These are phyloP conservation scores for Nannizziopsis barbatae DNA, from an alignment of 2,329 filamentous ascomycete species.

Conservation along the genomic window DNA sequence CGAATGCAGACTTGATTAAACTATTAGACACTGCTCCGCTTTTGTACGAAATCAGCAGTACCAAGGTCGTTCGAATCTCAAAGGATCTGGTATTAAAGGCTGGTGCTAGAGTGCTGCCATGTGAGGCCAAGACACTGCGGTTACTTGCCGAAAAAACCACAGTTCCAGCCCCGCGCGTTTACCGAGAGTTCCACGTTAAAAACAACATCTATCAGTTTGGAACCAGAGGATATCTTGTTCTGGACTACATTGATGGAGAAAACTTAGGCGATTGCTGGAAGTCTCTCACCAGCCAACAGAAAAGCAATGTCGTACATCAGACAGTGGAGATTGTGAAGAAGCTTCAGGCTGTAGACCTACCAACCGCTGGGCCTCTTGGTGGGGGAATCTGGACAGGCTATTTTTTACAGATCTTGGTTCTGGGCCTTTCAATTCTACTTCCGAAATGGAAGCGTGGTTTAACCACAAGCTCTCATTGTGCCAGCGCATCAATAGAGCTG, in stretches of 20 bases:
- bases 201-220: constrained; percentile 18
- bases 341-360: constrained; percentile 17
- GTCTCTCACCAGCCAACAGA: constrained; percentile 12
- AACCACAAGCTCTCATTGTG: constrained; percentile 22
- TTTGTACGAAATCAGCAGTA: constrained; percentile 16
- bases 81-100: constrained; percentile 19
- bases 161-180: constrained; percentile 19
- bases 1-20: constrained; percentile 6
- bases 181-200: constrained; percentile 18
- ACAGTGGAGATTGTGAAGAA: constrained; percentile 18
- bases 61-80: constrained; percentile 20
- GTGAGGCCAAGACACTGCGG: constrained; percentile 18
- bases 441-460: constrained; percentile 16
- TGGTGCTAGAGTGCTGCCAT: constrained; percentile 17
- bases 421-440: constrained; percentile 19
- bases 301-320: constrained; percentile 17
- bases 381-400: background rate
- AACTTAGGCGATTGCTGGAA: constrained; percentile 21
- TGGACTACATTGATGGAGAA: constrained; percentile 23
- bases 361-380: constrained; percentile 15
- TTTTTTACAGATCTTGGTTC: constrained; percentile 18
- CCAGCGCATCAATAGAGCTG: constrained; percentile 8
- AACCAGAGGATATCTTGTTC: constrained; percentile 21
- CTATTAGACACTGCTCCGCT: constrained; percentile 15
- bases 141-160: constrained; percentile 17